Evolutionary conservation across 2,329 filamentous ascomycete genomes (phyloP), one percentile per base, ranked within the genome.

Genomic region (Pseudogymnoascus sp.): DNA sequence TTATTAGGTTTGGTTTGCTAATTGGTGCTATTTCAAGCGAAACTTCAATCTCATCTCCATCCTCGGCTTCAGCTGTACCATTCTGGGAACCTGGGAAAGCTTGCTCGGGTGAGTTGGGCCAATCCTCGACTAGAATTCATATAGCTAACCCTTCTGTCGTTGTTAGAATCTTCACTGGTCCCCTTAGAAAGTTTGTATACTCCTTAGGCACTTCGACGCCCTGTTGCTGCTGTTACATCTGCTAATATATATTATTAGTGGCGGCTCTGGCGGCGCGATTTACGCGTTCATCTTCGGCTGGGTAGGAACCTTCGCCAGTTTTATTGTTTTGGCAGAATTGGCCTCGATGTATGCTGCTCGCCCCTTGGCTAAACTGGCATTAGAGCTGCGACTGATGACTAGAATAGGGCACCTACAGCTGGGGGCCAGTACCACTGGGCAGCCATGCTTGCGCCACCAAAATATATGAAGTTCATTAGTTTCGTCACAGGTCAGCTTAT

Each of bases 371-470:
- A 12, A 20, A n/a, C 8, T 3, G 9, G 20, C 8, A 18, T 30
- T 35, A 59, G 11, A 37, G 37, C 39, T 18, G 25, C 18, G 3
- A 6, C 41, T 36, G 11, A 20, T 33, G 15, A 47, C 1, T 22
- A 39, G 59, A 57, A 57, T 39, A 30, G 15, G 35, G n/a, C 57
- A 12, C 63, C 64, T 15, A 63, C 62, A 14, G 59, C 64, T 6
- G 63, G 63, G 18, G 82, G 82, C 6, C 80, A 84, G 68, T 84
- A 83, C 63, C 80, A 82, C 65, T 83, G 80, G 80, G 78, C 82
- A 0, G 80, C 77, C 0, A 78, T 82, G 66, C 76, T 82, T 63
- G 77, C 77, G 1, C 77, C 80, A 0, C 71, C 70, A 1, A 71
- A 71, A 18, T 74, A 74, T 30, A 76, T 82, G 64, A 80, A 78